phyloP scores from a whole-genome alignment of 2,329 filamentous ascomycete species.

The Botrytis pseudocinerea region DNA sequence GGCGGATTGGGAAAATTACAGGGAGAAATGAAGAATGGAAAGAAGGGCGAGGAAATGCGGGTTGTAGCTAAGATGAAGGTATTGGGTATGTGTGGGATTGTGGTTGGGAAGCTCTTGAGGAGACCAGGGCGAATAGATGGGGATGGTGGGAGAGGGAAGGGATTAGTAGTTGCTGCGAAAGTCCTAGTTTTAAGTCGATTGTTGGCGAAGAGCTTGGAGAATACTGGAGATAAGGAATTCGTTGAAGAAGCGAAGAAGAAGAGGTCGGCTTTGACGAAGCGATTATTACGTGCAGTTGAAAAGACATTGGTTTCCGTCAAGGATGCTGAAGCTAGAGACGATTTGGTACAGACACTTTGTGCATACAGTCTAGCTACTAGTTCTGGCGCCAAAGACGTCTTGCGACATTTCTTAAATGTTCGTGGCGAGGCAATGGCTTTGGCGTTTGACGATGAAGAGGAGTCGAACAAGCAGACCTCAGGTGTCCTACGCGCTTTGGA shows the following conservation, averaged over 20 bases:
- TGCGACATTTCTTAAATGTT: constrained; percentile 75
- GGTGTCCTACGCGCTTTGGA: constrained; percentile 64
- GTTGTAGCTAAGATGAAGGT: constrained; percentile 49
- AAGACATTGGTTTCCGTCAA: constrained; percentile 64
- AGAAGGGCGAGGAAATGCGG: constrained; percentile 35
- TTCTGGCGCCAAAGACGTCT: constrained; percentile 74
- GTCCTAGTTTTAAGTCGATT: constrained; percentile 74
- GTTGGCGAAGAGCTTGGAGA: constrained; percentile 70
- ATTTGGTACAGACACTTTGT: constrained; percentile 70
- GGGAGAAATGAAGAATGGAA: constrained; percentile 33
- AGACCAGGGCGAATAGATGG: constrained; percentile 35
- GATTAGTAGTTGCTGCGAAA: constrained; percentile 63
- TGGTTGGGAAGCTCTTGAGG: constrained; percentile 52
- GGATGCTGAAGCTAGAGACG: constrained; percentile 48
- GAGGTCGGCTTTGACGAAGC: constrained; percentile 60
- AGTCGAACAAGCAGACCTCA: constrained; percentile 45
- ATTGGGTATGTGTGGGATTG: constrained; percentile 53
- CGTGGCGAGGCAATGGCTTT: constrained; percentile 67
- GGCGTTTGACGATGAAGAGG: constrained; percentile 55
- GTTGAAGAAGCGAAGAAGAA: constrained; percentile 65
- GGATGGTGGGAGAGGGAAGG: constrained; percentile 37
- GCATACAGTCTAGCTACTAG: constrained; percentile 82
- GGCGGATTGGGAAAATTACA: constrained; percentile 55
- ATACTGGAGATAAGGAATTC: constrained; percentile 44
- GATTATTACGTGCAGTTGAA: constrained; percentile 67